Evolutionary conservation across 2,329 filamentous ascomycete species (phyloP).

Genomic region (Botryotinia calthae): DNA sequence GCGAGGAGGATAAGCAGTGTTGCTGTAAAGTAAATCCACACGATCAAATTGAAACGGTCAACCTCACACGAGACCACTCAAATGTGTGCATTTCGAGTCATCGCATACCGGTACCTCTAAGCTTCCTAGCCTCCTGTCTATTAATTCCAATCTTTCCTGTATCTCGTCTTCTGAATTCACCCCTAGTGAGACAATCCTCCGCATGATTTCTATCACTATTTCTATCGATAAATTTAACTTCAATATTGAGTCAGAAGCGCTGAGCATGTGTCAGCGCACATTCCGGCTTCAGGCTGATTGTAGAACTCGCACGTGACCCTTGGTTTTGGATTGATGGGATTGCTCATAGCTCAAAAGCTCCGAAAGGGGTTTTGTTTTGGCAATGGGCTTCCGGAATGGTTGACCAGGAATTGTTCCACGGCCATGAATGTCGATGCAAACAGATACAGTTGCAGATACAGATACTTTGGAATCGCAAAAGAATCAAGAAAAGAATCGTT

Average conservation of each 20-base stretch:
- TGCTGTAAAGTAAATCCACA: neutral
- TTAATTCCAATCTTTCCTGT: neutral
- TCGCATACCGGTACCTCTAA: neutral
- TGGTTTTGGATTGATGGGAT: neutral
- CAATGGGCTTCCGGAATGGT: constrained; percentile 13
- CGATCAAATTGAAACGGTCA: constrained; percentile 10
- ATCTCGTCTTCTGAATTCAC: neutral
- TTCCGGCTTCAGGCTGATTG: constrained; percentile 12
- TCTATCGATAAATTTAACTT: neutral
- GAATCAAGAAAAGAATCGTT: neutral
- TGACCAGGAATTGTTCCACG: constrained; percentile 1
- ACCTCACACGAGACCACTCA: constrained; percentile 6
- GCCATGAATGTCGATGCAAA: constrained; percentile 8
- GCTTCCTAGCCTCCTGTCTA: constrained; percentile 1
- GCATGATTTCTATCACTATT: constrained; percentile 10
- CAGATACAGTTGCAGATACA: neutral
- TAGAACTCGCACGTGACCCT: neutral
- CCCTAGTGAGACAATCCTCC: constrained; percentile 6
- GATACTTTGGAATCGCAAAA: neutral
- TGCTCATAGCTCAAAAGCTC: neutral
- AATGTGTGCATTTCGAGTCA: constrained; percentile 1
- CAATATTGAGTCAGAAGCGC: constrained; percentile 8
- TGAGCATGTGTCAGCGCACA: constrained; percentile 13
- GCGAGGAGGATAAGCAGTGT: neutral
- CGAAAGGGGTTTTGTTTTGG: constrained; percentile 6